Evolutionary conservation across 352 stramenopile species (phyloP).

Genomic region (Discostella stelligera): DNA sequence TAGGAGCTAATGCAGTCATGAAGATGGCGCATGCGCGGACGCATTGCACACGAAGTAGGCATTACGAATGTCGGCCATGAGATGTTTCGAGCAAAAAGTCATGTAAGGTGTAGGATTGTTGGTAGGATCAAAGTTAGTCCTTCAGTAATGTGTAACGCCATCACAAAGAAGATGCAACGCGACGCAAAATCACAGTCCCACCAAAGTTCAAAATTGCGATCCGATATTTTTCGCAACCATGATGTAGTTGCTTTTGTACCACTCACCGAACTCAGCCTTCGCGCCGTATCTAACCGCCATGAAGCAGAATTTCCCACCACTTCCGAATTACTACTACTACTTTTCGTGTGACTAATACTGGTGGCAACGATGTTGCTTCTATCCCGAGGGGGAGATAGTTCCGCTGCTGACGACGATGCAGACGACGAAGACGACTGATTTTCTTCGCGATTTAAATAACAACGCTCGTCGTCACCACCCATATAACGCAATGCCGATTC

Average conservation of each 20-base stretch:
- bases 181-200: background rate
- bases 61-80: too few species aligned
- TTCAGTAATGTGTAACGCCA: background rate
- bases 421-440: background rate
- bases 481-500: constrained; percentile 45
- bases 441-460: background rate
- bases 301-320: constrained; percentile 3
- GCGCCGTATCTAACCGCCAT: constrained; percentile 43
- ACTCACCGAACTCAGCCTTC: constrained; percentile 48
- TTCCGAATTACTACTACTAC: background rate
- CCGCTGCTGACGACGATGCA: background rate
- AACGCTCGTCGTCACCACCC: constrained; percentile 13
- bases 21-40: too few species aligned
- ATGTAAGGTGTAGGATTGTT: background rate
- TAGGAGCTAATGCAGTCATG: constrained; percentile 15
- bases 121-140: background rate
- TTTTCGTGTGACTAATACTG: background rate
- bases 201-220: background rate
- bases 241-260: background rate
- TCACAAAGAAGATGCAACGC: background rate
- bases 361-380: background rate
- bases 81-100: too few species aligned
- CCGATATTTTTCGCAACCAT: background rate
- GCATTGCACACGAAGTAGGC: too few species aligned
- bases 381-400: background rate